Evolutionary conservation across 768 basidiomycete species (phyloP), one percentile per base, ranked within the genome.

Genomic region (Suillus clintonianus): DNA sequence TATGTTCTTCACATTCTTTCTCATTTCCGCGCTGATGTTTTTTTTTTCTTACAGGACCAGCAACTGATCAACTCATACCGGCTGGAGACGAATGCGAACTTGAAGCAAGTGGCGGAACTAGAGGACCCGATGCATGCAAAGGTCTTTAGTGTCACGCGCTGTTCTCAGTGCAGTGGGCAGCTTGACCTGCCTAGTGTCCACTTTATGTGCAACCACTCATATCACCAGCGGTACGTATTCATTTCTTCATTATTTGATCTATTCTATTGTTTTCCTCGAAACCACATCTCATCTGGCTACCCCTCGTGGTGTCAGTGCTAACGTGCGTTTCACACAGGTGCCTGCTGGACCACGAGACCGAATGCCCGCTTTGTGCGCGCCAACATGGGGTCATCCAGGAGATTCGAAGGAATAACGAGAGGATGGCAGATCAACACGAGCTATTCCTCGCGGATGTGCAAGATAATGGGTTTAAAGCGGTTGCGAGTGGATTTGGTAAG

Each of bases 191-290:
- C 97, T 0, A 91, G 87, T 67, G 83, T 99, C 7, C 96, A 99
- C 76, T 99, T 98, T 72, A 97, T 99, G 97, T 99, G 97, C 77
- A 89, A 90, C 70, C 97, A 99, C 73, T 95, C 93, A 65, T 99
- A 94, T 79, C 97, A 99, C 74, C 94, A 97, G 73, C 83, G 95
- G 94, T 93, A 60, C 50, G 77, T 72, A 76, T 60, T 59, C 41
- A 24, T 47, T 39, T 2, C 14, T 34, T 34, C 34, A 43, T 32
- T 13, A 53, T 19, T n/a, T 32, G 30, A 11, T 27, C 5, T 19
- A 7, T n/a, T 5, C 51, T 60, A 34, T 34, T 62, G 27, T 63
- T 60, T 48, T 64, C 30, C 39, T 55, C 10, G 5, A 32, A 53
- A 32, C 10, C 17, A 51, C 30, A 53, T 24, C 45, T 51, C 50